Evolutionary conservation across 495 filamentous ascomycete species (phyloP).

Genomic region (Baudoinia panamericana): DNA sequence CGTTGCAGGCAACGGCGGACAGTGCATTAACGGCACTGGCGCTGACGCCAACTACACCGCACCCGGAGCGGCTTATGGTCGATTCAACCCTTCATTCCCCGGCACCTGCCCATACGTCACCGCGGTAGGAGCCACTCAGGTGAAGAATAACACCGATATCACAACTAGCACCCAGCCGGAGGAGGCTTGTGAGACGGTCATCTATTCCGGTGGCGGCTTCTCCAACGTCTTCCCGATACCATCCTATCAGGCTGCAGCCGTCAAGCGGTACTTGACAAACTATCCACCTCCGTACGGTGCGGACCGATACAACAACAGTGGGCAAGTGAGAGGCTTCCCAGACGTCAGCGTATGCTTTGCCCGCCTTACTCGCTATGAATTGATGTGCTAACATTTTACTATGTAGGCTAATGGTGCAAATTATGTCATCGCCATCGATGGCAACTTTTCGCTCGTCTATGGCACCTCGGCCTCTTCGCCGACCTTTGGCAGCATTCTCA

Average conservation of each 20-base stretch:
- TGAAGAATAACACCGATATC: conserved; percentile 28
- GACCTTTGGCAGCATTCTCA: conserved; percentile 47
- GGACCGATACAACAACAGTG: conserved; percentile 34
- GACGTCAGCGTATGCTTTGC: conserved; percentile 41
- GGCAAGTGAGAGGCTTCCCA: conserved; percentile 52
- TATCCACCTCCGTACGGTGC: conserved; percentile 35
- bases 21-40: conserved; percentile 22
- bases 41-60: conserved; percentile 51
- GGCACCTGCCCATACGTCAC: conserved; percentile 38
- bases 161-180: conserved; percentile 12
- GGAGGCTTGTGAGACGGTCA: conserved; percentile 13
- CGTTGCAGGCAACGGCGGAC: conserved; percentile 50
- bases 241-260: conserved; percentile 40
- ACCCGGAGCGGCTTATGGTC: conserved; percentile 32
- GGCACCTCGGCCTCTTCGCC: conserved; percentile 57
- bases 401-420: conserved; percentile 40
- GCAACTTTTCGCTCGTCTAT: conserved; percentile 37
- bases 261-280: conserved; percentile 38
- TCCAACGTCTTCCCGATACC: conserved; percentile 53
- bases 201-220: conserved; percentile 46
- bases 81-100: conserved; percentile 60
- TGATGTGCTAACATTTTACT: conserved; percentile 45
- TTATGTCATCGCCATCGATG: conserved; percentile 44
- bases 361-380: conserved; percentile 32
- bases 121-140: conserved; percentile 48